Conservation (phyloP, 345 rosid genomes). For the Erodium maritimum region DNA sequence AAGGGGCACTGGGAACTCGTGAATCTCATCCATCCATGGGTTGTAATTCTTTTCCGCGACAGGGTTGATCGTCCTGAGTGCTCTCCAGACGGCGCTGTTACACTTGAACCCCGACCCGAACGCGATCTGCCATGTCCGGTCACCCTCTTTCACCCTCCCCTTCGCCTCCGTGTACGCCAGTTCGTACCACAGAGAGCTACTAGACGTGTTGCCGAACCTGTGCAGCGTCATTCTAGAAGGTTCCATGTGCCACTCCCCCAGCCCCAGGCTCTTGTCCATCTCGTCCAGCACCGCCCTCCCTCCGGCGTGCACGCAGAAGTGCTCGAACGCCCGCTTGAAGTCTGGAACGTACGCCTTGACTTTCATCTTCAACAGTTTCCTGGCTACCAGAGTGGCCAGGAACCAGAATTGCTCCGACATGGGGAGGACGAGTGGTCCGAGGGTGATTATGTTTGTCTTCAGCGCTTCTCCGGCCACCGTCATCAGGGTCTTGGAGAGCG, state of each 20-base stretch:
- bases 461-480: constrained; percentile 94
- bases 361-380: constrained; percentile 57
- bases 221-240: constrained; percentile 85
- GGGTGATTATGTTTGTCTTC: constrained; percentile 77
- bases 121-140: constrained; percentile 85
- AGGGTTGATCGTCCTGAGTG: constrained; percentile 61
- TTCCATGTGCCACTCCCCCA: constrained; percentile 81
- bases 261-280: constrained; percentile 69
- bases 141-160: constrained; percentile 74
- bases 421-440: constrained; percentile 81
- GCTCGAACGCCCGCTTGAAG: constrained; percentile 82
- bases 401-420: constrained; percentile 85
- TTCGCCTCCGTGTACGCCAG: constrained; percentile 77
- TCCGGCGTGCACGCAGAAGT: constrained; percentile 81
- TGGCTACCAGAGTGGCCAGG: constrained; percentile 49
- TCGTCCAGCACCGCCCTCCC: constrained; percentile 89
- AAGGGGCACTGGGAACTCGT: constrained; percentile 65
- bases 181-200: constrained; percentile 89
- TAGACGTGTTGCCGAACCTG: constrained; percentile 85
- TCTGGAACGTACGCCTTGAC: constrained; percentile 75
- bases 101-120: constrained; percentile 96
- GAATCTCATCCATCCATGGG: constrained; percentile 79
- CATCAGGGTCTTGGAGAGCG: constrained; percentile 86
- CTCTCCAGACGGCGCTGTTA: constrained; percentile 85
- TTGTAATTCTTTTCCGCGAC: constrained; percentile 40